Evolutionary conservation across 2,329 filamentous ascomycete genomes (phyloP), one percentile per base, ranked within the genome.

Genomic region (Stagonosporopsis rhizophila): DNA sequence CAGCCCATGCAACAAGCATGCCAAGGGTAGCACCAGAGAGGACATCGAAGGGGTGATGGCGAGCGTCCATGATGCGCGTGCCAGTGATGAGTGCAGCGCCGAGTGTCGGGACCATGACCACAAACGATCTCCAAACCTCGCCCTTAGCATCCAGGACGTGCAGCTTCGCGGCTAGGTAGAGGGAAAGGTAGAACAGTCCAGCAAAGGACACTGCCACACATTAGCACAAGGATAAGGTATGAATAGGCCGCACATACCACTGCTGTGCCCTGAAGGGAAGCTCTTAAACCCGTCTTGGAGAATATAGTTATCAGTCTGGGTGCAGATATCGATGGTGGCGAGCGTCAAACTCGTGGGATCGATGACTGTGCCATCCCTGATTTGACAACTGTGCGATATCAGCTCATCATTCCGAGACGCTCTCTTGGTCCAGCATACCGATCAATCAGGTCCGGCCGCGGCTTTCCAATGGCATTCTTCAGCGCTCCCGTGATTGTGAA

Each of bases 1-100:
- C 75, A 27, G 78, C 75, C 73, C 78, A 83, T 8, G 82, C 83
- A 35, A 81, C 81, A 28, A 81, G 61, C 17, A 85, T 76, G 4
- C 84, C 84, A 2, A 87, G 73, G 9, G 82, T 60, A 1, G 80
- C 82, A 8, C 84, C 84, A 12, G 80, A 81, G 37, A 87, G 77
- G 27, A 87, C 84, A 61, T 87, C 84, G 68, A 87, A 86, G 0
- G 84, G 83, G 62, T 87, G 84, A 56, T 87, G 84, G 15, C 84
- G 79, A 20, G 83, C 83, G 62, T 87, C 84, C 84, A 86, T 86
- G 53, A 86, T 86, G 40, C 84, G 81, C 14, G 81, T 82, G 34
- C 83, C 81, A 6, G 84, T 82, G 49, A 87, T 78, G 38, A 86
- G 77, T 11, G 79, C 78, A 17, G 84, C 84, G 20, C 77, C 83